Evolutionary conservation across 2,329 filamentous ascomycete species (phyloP).

Genomic region (Fusarium phyllophilum): DNA sequence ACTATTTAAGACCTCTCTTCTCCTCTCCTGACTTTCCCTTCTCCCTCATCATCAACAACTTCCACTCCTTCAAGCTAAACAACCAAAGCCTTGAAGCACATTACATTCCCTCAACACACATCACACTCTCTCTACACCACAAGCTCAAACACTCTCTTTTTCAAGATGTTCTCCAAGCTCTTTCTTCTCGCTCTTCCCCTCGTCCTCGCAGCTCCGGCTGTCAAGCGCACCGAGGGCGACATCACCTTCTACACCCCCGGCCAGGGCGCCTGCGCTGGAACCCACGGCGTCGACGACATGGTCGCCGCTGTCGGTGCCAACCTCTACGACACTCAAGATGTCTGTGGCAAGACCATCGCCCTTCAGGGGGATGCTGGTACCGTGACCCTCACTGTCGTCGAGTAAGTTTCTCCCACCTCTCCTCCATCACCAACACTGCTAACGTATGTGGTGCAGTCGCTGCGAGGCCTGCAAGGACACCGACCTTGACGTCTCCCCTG

Average conservation of each 20-base stretch:
- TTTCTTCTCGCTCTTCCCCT: constrained; percentile 36
- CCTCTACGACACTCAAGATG: constrained; percentile 70
- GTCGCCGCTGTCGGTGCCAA: constrained; percentile 74
- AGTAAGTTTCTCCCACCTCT: constrained; percentile 46
- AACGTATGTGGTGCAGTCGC: constrained; percentile 47
- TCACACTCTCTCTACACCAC: neutral
- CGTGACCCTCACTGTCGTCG: constrained; percentile 73
- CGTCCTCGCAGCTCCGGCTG: constrained; percentile 25
- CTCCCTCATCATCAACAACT: constrained; percentile 9
- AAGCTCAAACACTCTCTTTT: neutral
- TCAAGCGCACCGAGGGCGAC: constrained; percentile 17
- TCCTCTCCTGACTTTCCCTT: constrained; percentile 2
- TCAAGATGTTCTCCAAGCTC: constrained; percentile 40
- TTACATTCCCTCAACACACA: neutral
- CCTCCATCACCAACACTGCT: neutral
- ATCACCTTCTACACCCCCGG: constrained; percentile 68
- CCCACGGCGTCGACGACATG: constrained; percentile 62
- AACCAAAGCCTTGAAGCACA: constrained; percentile 16
- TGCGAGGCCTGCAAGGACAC: constrained; percentile 62
- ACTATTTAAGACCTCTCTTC: constrained; percentile 23
- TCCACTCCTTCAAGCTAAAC: neutral
- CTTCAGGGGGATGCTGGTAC: constrained; percentile 59
- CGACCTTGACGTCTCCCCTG: constrained; percentile 61
- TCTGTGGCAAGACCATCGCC: constrained; percentile 73
- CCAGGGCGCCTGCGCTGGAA: constrained; percentile 75